Conservation (phyloP, 345 rosid species). For the Diplotaxis tenuifolia region DNA sequence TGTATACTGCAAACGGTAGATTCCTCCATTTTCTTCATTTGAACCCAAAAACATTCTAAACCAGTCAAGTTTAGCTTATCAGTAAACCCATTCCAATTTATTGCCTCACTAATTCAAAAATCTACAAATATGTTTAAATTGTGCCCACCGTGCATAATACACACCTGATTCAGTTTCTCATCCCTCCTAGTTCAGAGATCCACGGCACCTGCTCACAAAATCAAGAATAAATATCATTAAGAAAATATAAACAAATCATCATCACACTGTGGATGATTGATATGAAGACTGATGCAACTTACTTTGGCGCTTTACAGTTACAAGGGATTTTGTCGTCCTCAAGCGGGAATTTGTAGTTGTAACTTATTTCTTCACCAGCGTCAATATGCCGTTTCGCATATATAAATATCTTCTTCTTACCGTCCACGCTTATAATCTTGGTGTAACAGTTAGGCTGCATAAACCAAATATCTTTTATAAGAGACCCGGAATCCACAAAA, state of each 20-base stretch:
- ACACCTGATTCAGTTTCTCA: constrained; percentile 26
- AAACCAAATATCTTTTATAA: constrained; percentile 31
- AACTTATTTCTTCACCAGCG: constrained; percentile 91
- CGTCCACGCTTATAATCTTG: constrained; percentile 88
- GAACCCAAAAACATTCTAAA: constrained; percentile 4
- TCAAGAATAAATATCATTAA: neutral
- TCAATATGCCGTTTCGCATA: constrained; percentile 86
- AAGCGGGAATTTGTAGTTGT: constrained; percentile 95
- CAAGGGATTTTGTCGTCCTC: constrained; percentile 96
- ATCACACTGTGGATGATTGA: neutral
- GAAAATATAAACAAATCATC: neutral
- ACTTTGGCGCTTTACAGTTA: constrained; percentile 93
- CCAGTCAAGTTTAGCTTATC: neutral
- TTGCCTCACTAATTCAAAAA: neutral
- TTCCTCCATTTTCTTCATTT: neutral
- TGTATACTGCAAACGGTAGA: constrained; percentile 19
- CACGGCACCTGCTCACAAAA: constrained; percentile 68
- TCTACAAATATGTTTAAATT: neutral
- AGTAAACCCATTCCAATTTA: neutral
- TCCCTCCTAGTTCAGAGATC: constrained; percentile 71
- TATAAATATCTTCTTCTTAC: constrained; percentile 89
- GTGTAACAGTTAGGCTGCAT: constrained; percentile 98
- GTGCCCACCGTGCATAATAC: neutral
- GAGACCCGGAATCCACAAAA: constrained; percentile 20
- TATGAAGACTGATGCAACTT: constrained; percentile 34